Evolutionary conservation across 148 eudicot species (phyloP), one percentile per base, ranked within the genome.

Genomic region (Talinum fruticosum): DNA sequence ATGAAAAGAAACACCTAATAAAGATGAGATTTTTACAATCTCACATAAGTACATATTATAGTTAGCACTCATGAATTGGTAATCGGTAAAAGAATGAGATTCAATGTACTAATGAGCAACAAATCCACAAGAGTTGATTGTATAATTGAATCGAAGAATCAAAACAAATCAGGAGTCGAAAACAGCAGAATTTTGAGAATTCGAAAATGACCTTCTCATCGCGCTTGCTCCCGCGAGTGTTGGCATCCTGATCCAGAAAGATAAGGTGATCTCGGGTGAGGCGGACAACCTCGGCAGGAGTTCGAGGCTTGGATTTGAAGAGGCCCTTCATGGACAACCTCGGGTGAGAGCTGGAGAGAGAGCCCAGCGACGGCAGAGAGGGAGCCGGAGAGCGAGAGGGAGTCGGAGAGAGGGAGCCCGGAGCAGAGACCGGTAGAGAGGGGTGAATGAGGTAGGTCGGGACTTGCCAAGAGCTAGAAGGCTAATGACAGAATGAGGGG

Each of bases 301-400:
- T 92, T 65, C 87, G 89, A 4, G 97, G 96, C 80, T 95, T 95
- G 23, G 97, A 87, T 91, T 95, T 95, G 83, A 95, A 95, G 47
- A 95, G 83, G 37, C 87, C 87, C 83, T 92, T 95, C 99, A 92
- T 91, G 53, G n/a, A n/a, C n/a, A n/a, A n/a, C n/a, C n/a, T n/a
- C n/a, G n/a, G n/a, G n/a, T n/a, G n/a, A n/a, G n/a, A n/a, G n/a
- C n/a, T n/a, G n/a, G n/a, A n/a, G n/a, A n/a, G n/a, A n/a, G n/a
- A n/a, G n/a, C n/a, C n/a, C n/a, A n/a, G n/a, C n/a, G n/a, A n/a
- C n/a, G n/a, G n/a, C n/a, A n/a, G n/a, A n/a, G n/a, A n/a, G n/a
- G n/a, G n/a, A n/a, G n/a, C n/a, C n/a, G n/a, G n/a, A n/a, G n/a
- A n/a, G n/a, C n/a, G n/a, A n/a, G n/a, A n/a, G n/a, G n/a, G n/a